phyloP scores from a whole-genome alignment of 176 grass and related monocot species.

The Eremochloa ophiuroides region DNA sequence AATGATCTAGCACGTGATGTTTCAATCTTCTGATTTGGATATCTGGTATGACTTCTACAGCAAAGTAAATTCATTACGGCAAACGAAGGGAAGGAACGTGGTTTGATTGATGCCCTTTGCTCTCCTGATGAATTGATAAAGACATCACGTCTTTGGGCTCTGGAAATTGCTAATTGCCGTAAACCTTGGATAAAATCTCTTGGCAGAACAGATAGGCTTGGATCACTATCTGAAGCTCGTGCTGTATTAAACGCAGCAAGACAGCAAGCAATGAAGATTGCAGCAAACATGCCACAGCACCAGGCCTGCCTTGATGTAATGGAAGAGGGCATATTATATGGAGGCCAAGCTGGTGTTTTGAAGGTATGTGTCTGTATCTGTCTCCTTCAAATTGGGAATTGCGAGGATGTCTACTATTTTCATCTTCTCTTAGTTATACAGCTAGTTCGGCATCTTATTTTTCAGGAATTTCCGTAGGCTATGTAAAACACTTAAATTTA shows the following conservation, averaged over 20 bases:
- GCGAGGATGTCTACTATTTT: background rate
- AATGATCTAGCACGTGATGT: background rate
- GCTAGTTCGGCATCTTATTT: background rate
- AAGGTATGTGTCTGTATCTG: slow-evolving; percentile 43
- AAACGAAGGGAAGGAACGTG: slow-evolving; percentile 76
- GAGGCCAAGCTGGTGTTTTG: slow-evolving; percentile 81
- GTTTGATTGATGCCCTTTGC: slow-evolving; percentile 66
- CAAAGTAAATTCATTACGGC: slow-evolving; percentile 73
- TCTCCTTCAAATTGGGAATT: background rate
- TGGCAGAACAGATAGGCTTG: slow-evolving; percentile 69
- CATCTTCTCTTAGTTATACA: background rate
- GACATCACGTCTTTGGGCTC: slow-evolving; percentile 65
- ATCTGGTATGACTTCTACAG: slow-evolving; percentile 36
- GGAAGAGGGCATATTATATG: slow-evolving; percentile 69
- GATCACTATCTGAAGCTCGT: slow-evolving; percentile 81
- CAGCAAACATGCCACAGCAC: slow-evolving; percentile 81
- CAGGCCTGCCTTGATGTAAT: slow-evolving; percentile 73
- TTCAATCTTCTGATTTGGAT: background rate
- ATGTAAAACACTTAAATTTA: background rate
- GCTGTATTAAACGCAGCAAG: slow-evolving; percentile 58
- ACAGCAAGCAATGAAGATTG: slow-evolving; percentile 59
- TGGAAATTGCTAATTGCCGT: slow-evolving; percentile 68
- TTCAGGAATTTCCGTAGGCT: background rate
- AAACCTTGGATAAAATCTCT: slow-evolving; percentile 87
- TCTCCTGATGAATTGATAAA: slow-evolving; percentile 78